Percentiles rank a stretch among this genome's conserved stretches.
These are phyloP conservation scores for Ophiostoma novo-ulmi DNA, from an alignment of 2,329 filamentous ascomycete genomes.

Conservation along the genomic window DNA sequence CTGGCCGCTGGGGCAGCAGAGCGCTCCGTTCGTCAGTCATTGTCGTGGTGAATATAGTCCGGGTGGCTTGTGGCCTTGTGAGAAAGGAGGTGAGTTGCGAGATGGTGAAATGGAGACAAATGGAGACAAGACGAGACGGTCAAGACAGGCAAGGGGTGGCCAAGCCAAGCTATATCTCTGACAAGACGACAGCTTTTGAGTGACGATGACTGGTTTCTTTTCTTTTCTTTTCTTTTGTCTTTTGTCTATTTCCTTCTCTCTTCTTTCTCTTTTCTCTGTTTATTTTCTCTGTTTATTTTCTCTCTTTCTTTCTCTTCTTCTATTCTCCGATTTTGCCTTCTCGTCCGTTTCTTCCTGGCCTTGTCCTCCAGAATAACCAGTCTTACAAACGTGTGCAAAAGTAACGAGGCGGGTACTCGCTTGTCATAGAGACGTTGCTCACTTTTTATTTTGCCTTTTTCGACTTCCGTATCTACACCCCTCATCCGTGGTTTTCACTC, in stretches of 20 bases:
- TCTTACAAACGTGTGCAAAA: constrained; percentile 6
- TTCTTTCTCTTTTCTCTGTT: not conserved
- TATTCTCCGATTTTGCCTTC: not conserved
- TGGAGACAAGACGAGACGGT: not conserved
- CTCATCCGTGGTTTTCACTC: not conserved
- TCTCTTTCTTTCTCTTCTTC: not conserved
- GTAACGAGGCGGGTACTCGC: not conserved
- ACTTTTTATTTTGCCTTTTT: not conserved
- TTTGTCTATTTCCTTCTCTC: not conserved
- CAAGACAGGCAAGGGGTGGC: not conserved
- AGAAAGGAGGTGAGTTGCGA: not conserved
- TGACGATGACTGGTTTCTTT: not conserved
- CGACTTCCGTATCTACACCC: constrained; percentile 4
- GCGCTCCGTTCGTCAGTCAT: constrained; percentile 24
- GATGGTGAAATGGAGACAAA: not conserved
- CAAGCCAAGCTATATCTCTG: constrained; percentile 9
- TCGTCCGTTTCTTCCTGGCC: not conserved
- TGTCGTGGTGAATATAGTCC: not conserved
- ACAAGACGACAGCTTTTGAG: not conserved
- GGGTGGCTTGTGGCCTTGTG: not conserved
- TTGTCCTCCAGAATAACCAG: not conserved
- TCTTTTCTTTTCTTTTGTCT: not conserved
- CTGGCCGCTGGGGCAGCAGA: constrained; percentile 18
- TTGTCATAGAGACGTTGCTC: not conserved
- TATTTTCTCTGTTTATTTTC: not conserved